Conservation (phyloP, 306 rosid species). For the Begonia masoniana region DNA sequence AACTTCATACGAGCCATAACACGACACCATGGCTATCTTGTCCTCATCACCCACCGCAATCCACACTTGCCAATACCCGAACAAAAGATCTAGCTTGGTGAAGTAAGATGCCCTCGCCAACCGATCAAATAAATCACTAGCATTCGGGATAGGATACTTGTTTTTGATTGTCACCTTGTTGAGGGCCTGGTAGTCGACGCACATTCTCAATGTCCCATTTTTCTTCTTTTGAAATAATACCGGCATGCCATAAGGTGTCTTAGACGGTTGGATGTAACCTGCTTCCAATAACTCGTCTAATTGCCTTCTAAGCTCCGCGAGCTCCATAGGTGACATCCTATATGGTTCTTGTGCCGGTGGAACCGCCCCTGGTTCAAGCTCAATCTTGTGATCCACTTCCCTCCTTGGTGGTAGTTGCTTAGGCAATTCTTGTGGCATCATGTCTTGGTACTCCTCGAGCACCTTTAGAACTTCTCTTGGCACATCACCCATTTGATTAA, state of each 20-base stretch:
- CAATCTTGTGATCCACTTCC: no score
- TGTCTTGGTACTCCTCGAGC: no score
- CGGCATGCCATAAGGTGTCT: not conserved
- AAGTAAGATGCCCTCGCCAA: not conserved
- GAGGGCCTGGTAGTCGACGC: not conserved
- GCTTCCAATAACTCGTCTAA: not conserved
- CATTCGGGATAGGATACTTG: not conserved
- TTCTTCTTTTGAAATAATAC: not conserved
- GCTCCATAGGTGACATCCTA: not conserved
- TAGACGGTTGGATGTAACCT: not conserved
- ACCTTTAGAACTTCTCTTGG: no score
- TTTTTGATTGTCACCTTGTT: constrained; percentile 1
- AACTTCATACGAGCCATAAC: not conserved
- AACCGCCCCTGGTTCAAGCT: no score
- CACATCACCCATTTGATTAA: no score
- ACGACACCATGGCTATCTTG: not conserved
- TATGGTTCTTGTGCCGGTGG: not conserved
- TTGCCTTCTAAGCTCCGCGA: not conserved
- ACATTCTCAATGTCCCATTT: not conserved
- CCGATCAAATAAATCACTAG: not conserved
- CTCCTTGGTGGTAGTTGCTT: no score
- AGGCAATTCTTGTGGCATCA: no score
- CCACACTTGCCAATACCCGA: not conserved
- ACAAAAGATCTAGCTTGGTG: not conserved
- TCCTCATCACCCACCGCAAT: not conserved